A percentile compares a stretch with the other conserved stretches of the same genome.
Evolutionary conservation across 768 basidiomycete genomes (phyloP).

Genomic region (Lactarius akahatsu): DNA sequence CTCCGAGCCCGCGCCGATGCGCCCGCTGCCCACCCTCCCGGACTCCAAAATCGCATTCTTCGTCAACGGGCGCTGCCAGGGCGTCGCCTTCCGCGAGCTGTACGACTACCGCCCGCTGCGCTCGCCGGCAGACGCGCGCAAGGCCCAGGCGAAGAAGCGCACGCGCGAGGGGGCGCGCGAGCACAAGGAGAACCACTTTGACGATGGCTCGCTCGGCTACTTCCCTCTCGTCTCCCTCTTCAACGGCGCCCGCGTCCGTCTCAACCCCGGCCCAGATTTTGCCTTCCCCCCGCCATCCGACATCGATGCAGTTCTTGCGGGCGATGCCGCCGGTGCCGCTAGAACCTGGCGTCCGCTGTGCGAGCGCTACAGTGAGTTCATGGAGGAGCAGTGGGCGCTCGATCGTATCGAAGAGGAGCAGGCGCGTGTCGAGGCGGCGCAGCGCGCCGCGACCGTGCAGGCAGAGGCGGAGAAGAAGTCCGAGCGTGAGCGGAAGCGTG

Average conservation of each 20-base stretch:
- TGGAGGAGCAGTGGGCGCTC: conserved; percentile 75
- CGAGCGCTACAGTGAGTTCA: conserved; percentile 84
- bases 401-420: conserved; percentile 78
- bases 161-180: conserved; percentile 64
- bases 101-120: conserved; percentile 88
- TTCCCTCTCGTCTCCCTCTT: conserved; percentile 94
- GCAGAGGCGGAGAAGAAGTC: conserved; percentile 71
- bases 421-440: conserved; percentile 44
- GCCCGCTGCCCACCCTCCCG: conserved; percentile 66
- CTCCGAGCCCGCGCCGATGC: conserved; percentile 40
- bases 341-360: conserved; percentile 74
- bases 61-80: conserved; percentile 84
- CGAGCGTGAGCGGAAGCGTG: conserved; percentile 48
- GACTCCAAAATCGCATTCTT: conserved; percentile 85
- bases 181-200: conserved; percentile 80
- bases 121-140: conserved; percentile 56
- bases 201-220: conserved; percentile 94
- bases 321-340: conserved; percentile 28
- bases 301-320: conserved; percentile 61
- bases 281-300: conserved; percentile 76
- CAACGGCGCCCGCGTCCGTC: conserved; percentile 77
- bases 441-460: conserved; percentile 47
- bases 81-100: conserved; percentile 80
- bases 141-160: conserved; percentile 63
- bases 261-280: conserved; percentile 91